Evolutionary conservation across 2,329 filamentous ascomycete species (phyloP).

Genomic region (Fusarium sp.): DNA sequence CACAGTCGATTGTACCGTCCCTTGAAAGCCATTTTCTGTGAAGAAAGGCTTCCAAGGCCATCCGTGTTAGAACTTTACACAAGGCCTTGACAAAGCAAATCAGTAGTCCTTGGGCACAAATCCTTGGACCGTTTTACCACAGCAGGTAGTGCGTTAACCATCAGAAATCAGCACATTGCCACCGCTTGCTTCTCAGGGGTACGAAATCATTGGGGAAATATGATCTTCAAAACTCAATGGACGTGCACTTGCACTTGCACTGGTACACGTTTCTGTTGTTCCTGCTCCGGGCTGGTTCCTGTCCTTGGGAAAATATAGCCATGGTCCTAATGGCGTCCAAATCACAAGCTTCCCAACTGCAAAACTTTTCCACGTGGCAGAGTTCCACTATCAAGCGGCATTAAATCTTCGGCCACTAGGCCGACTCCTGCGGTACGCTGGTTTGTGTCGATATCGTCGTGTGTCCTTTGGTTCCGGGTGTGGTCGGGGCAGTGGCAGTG

Average conservation of each 20-base stretch:
- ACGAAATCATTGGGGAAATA: neutral
- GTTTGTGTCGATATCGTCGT: neutral
- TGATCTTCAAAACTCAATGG: neutral
- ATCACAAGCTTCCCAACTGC: neutral
- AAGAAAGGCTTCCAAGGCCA: neutral
- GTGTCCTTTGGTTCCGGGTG: conserved; percentile 13
- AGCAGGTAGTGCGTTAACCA: neutral
- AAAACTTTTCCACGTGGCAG: neutral
- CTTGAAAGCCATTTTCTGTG: neutral
- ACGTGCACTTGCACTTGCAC: conserved; percentile 1
- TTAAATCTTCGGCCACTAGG: conserved; percentile 11
- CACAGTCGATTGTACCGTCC: conserved; percentile 6
- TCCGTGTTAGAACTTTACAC: neutral
- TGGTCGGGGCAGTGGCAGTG: neutral
- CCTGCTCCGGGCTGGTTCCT: conserved; percentile 8
- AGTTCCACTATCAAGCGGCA: neutral
- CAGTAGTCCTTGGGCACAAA: neutral
- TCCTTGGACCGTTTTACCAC: conserved; percentile 2
- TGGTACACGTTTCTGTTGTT: neutral
- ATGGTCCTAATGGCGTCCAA: conserved; percentile 12
- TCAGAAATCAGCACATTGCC: neutral
- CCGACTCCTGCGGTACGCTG: neutral
- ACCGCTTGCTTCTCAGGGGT: conserved; percentile 2
- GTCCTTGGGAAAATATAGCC: conserved; percentile 9
- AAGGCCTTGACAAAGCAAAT: neutral